Evolutionary conservation across 1,284 basidiomycete genomes (phyloP).

Genomic region (Heterobasidion irregulare): DNA sequence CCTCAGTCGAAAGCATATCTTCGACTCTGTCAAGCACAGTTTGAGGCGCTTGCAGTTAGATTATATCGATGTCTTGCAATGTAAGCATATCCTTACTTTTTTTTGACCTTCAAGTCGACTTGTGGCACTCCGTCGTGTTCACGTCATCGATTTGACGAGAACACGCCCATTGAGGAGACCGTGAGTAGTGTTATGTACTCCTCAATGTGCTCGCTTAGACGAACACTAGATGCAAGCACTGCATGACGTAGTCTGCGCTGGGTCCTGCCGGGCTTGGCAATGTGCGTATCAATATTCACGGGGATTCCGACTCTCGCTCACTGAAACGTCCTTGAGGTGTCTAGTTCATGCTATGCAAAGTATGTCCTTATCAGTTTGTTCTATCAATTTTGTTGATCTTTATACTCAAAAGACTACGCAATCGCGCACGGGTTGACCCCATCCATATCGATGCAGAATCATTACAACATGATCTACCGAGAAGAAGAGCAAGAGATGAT

Average conservation of each 20-base stretch:
- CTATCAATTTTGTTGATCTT: conserved; percentile 23
- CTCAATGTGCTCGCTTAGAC: not conserved
- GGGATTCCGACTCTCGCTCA: not conserved
- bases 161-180: conserved; percentile 30
- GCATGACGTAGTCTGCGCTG: conserved; percentile 1
- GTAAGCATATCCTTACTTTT: conserved; percentile 13
- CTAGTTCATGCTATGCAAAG: not conserved
- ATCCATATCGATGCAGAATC: conserved; percentile 26
- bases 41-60: conserved; percentile 52
- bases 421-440: conserved; percentile 7
- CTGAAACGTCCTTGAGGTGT: too few relatives aligned
- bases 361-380: not conserved
- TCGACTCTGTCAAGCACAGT: conserved; percentile 53
- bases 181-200: conserved; percentile 13
- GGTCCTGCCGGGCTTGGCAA: conserved; percentile 3
- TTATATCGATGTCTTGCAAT: conserved; percentile 57
- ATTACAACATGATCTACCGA: conserved; percentile 24
- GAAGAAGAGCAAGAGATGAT: conserved; percentile 29
- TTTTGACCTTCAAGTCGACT: not conserved
- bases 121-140: not conserved
- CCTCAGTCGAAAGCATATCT: conserved; percentile 38
- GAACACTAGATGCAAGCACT: conserved; percentile 1
- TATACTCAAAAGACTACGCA: conserved; percentile 12
- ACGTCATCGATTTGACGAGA: not conserved
- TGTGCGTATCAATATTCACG: not conserved